Conservation (phyloP, 2,329 filamentous ascomycete genomes). For the Clonostachys sp. region DNA sequence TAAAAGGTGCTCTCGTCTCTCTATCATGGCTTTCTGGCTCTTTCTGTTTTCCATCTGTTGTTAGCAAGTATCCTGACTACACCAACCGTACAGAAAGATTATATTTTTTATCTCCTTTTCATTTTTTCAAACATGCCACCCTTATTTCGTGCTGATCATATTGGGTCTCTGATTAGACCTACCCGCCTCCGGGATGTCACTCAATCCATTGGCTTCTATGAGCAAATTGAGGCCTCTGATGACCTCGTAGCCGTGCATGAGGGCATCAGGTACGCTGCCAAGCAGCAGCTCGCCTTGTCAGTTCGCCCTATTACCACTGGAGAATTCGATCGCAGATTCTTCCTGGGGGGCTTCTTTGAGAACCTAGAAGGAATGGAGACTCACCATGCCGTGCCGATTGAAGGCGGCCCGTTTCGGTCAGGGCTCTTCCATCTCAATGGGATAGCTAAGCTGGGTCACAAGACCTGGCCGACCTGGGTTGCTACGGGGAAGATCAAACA, state of each 20-base stretch:
- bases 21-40: too few relatives aligned
- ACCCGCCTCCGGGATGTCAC: slow-evolving; percentile 33
- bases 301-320: slow-evolving; percentile 64
- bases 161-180: slow-evolving; percentile 67
- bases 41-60: too few relatives aligned
- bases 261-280: slow-evolving; percentile 60
- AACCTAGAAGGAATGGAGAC: slow-evolving; percentile 32
- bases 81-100: too few relatives aligned
- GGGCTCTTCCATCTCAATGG: too few relatives aligned
- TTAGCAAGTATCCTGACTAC: too few relatives aligned
- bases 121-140: too few relatives aligned
- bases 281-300: slow-evolving; percentile 58
- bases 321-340: slow-evolving; percentile 56
- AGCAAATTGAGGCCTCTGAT: slow-evolving; percentile 15
- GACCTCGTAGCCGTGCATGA: slow-evolving; percentile 54
- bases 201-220: slow-evolving; percentile 38
- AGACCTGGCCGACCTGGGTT: slow-evolving; percentile 28
- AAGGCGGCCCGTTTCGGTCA: too few relatives aligned
- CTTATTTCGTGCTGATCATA: slow-evolving; percentile 64
- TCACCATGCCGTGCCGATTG: slow-evolving; percentile 16
- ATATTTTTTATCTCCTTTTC: too few relatives aligned
- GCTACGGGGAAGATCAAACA: slow-evolving; percentile 37
- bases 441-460: slow-evolving; percentile 22
- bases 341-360: slow-evolving; percentile 44
- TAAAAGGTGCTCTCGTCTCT: too few relatives aligned